phyloP scores from a whole-genome alignment of 2,329 filamentous ascomycete species.

The Westerdykella aurantiaca region DNA sequence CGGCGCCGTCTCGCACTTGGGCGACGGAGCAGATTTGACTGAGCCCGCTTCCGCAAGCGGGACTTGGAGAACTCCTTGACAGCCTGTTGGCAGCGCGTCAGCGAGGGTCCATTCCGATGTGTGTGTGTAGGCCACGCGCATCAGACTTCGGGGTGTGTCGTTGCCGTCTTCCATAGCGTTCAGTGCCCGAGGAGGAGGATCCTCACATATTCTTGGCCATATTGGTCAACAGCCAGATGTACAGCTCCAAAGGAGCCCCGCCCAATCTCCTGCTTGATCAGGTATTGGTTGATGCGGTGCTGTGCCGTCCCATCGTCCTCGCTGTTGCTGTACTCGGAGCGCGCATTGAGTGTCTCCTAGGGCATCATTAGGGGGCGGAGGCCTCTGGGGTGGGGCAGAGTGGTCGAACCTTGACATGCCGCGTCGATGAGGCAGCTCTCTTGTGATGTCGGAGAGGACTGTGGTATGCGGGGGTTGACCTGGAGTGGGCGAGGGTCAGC shows the following conservation, averaged over 20 bases:
- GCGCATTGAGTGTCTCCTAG: constrained; percentile 82
- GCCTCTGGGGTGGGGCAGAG: neutral
- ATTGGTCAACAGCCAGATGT: constrained; percentile 83
- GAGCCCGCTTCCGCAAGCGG: constrained; percentile 78
- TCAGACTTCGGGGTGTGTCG: constrained; percentile 9
- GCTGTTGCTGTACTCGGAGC: constrained; percentile 78
- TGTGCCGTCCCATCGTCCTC: constrained; percentile 74
- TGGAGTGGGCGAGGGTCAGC: constrained; percentile 19
- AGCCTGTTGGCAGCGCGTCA: constrained; percentile 54
- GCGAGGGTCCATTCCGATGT: constrained; percentile 15
- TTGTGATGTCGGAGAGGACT: constrained; percentile 62
- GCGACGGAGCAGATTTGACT: constrained; percentile 76
- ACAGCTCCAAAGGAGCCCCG: constrained; percentile 92
- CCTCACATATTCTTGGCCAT: constrained; percentile 85
- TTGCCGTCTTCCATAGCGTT: constrained; percentile 1
- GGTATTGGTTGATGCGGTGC: constrained; percentile 90
- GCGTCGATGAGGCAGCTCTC: constrained; percentile 54
- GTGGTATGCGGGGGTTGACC: constrained; percentile 54
- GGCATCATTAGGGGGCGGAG: neutral
- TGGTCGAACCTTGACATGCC: constrained; percentile 55
- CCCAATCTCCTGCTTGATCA: constrained; percentile 93
- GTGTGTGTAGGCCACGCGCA: constrained; percentile 20
- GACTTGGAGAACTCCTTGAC: constrained; percentile 98
- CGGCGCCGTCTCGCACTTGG: constrained; percentile 51
- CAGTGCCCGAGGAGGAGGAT: constrained; percentile 17